A percentile compares a stretch with the other conserved stretches of the same genome.
phyloP scores from a whole-genome alignment of 1,284 basidiomycete genomes.

The Pseudozyma pruni region DNA sequence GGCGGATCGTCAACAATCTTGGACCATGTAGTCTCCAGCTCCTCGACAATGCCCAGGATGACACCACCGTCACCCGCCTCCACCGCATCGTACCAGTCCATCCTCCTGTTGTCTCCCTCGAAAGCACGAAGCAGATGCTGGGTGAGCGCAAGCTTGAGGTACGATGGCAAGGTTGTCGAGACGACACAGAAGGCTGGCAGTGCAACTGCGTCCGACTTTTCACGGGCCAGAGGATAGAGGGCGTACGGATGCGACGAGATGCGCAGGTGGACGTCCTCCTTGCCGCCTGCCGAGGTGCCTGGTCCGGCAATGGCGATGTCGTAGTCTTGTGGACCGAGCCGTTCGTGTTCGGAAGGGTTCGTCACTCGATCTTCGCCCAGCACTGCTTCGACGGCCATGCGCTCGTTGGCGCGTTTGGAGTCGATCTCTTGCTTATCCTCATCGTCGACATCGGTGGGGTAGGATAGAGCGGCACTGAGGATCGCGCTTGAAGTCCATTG shows the following conservation, averaged over 20 bases:
- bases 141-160: constrained; percentile 86
- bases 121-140: constrained; percentile 69
- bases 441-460: constrained; percentile 6
- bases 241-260: constrained; percentile 74
- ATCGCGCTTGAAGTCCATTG: constrained; percentile 35
- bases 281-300: constrained; percentile 34
- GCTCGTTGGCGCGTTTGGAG: constrained; percentile 75
- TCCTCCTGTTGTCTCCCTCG: constrained; percentile 62
- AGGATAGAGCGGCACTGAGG: constrained; percentile 18
- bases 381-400: constrained; percentile 74
- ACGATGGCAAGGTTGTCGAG: constrained; percentile 79
- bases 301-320: constrained; percentile 63
- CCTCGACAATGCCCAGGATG: constrained; percentile 78
- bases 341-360: constrained; percentile 46
- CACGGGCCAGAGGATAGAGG: constrained; percentile 63
- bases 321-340: constrained; percentile 64
- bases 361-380: constrained; percentile 68
- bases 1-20: constrained; percentile 64
- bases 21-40: constrained; percentile 72
- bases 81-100: constrained; percentile 72
- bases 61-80: constrained; percentile 78
- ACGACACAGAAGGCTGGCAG: constrained; percentile 81
- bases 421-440: constrained; percentile 59
- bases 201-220: constrained; percentile 53
- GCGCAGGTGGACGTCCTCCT: constrained; percentile 74